These are phyloP conservation scores for Quercus parvula DNA, from an alignment of 306 rosid genomes.

Conservation along the genomic window DNA sequence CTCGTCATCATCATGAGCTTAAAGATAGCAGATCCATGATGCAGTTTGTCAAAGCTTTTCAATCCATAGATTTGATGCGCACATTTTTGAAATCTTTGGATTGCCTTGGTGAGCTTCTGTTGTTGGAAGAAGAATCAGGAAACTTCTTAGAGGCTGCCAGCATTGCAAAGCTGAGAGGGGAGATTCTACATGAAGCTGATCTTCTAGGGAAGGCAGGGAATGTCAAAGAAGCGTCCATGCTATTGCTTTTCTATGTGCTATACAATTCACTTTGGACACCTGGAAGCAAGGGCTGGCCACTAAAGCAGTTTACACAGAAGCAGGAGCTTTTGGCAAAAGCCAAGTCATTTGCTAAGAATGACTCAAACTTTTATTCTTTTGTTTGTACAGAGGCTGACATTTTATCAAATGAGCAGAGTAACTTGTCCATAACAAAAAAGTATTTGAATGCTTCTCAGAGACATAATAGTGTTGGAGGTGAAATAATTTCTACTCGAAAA, in stretches of 20 bases:
- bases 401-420: slow-evolving; percentile 27
- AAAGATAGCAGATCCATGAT: slow-evolving; percentile 59
- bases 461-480: slow-evolving; percentile 40
- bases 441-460: slow-evolving; percentile 39
- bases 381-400: slow-evolving; percentile 50
- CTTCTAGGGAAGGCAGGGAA: slow-evolving; percentile 55
- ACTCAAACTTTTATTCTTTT: slow-evolving; percentile 25
- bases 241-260: slow-evolving; percentile 40
- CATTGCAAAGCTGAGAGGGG: slow-evolving; percentile 55
- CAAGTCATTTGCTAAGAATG: slow-evolving; percentile 41
- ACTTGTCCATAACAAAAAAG: slow-evolving; percentile 10
- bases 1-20: slow-evolving; percentile 39
- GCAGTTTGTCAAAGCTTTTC: slow-evolving; percentile 69
- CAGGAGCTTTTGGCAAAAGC: slow-evolving; percentile 46
- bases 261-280: slow-evolving; percentile 62
- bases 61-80: slow-evolving; percentile 44
- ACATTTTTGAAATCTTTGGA: slow-evolving; percentile 40
- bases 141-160: slow-evolving; percentile 58
- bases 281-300: slow-evolving; percentile 72
- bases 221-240: slow-evolving; percentile 43
- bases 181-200: slow-evolving; percentile 38
- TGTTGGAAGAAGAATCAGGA: slow-evolving; percentile 64
- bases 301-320: slow-evolving; percentile 44
- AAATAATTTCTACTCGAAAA: slow-evolving; percentile 51
- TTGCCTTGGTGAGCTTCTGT: slow-evolving; percentile 57